A percentile compares a stretch with the other conserved stretches of the same genome.
Evolutionary conservation across 495 filamentous ascomycete genomes (phyloP).

Genomic region (Penicillium goetzii): DNA sequence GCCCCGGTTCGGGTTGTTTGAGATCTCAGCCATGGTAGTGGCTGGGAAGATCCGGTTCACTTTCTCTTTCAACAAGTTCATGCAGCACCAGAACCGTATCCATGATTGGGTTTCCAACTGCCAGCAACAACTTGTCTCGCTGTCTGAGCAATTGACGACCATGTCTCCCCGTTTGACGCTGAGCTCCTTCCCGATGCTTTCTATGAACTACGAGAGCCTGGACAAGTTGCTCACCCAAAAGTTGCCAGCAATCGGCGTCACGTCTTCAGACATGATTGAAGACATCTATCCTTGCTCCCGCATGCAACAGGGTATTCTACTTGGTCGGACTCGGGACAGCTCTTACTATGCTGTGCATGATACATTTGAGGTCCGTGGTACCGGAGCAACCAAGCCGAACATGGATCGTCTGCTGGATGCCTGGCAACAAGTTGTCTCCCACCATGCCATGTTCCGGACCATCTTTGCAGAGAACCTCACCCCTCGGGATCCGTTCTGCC

Average conservation of each 20-base stretch:
- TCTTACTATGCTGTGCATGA: constrained; percentile 64
- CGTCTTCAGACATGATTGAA: constrained; percentile 51
- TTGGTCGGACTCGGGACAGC: constrained; percentile 59
- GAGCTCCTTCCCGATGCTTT: constrained; percentile 65
- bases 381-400: constrained; percentile 35
- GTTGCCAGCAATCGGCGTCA: constrained; percentile 54
- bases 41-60: constrained; percentile 64
- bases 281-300: constrained; percentile 69
- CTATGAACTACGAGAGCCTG: constrained; percentile 61
- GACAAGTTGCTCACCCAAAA: constrained; percentile 47
- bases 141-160: constrained; percentile 53
- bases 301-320: constrained; percentile 69
- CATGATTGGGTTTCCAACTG: constrained; percentile 62
- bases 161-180: constrained; percentile 58
- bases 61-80: constrained; percentile 65
- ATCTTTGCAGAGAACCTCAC: constrained; percentile 55
- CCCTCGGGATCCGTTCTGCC: constrained; percentile 48
- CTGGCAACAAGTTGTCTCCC: constrained; percentile 53
- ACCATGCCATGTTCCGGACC: constrained; percentile 56
- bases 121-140: constrained; percentile 54
- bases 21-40: constrained; percentile 63
- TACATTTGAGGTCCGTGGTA: constrained; percentile 59
- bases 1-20: constrained; percentile 67
- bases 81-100: constrained; percentile 61
- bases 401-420: constrained; percentile 42